These are phyloP conservation scores for Fraxinus americana DNA, from an alignment of 257 asterid genomes.

Conservation along the genomic window DNA sequence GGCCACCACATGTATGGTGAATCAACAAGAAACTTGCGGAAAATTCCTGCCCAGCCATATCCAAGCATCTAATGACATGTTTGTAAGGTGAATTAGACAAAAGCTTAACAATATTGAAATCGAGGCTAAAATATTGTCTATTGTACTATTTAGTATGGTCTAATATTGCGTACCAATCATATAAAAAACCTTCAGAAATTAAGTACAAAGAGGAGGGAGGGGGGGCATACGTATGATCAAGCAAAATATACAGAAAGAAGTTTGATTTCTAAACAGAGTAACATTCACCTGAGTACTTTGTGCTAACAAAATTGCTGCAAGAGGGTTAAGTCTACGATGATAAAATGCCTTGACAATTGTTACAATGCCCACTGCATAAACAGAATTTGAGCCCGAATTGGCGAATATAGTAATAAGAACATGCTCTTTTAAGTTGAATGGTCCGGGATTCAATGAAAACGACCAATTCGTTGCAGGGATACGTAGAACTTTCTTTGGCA, in stretches of 20 bases:
- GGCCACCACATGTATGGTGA: conserved; percentile 94
- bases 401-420: conserved; percentile 68
- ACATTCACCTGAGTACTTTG: conserved; percentile 51
- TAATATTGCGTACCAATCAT: neutral
- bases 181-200: neutral
- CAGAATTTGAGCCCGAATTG: conserved; percentile 50
- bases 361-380: conserved; percentile 50
- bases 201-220: neutral
- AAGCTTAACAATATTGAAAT: neutral
- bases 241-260: neutral
- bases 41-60: conserved; percentile 77
- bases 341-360: conserved; percentile 65
- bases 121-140: neutral
- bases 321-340: conserved; percentile 45
- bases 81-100: neutral
- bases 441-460: conserved; percentile 67
- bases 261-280: neutral
- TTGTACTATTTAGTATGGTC: neutral
- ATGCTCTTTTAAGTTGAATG: conserved; percentile 75
- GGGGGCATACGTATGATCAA: neutral
- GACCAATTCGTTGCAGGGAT: conserved; percentile 57
- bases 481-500: conserved; percentile 34
- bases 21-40: conserved; percentile 62
- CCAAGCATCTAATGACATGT: conserved; percentile 52
- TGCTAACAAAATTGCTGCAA: conserved; percentile 57